phyloP scores from a whole-genome alignment of 2,329 filamentous ascomycete species.

The Chaetomium olivaceum region DNA sequence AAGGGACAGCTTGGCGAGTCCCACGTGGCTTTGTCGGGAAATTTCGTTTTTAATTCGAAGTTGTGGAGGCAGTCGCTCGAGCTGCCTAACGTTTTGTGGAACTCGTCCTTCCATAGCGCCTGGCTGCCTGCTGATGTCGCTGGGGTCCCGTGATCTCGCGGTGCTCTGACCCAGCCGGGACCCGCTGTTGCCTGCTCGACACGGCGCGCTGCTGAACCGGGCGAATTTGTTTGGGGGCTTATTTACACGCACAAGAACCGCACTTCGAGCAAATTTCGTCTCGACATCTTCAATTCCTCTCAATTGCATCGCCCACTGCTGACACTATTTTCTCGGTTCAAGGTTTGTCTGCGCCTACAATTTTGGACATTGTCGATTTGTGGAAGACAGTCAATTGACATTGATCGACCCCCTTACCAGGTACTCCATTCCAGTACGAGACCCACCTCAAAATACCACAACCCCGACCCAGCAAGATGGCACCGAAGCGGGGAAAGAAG shows the following conservation, averaged over 20 bases:
- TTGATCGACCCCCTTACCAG: not conserved
- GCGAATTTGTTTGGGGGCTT: slow-evolving; percentile 2
- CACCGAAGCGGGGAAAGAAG: slow-evolving; percentile 30
- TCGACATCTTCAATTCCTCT: not conserved
- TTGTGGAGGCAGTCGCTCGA: not conserved
- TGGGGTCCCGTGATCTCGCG: slow-evolving; percentile 27
- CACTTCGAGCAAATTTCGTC: not conserved
- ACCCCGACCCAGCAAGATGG: slow-evolving; percentile 23
- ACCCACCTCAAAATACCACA: not conserved
- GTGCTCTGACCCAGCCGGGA: slow-evolving; percentile 1
- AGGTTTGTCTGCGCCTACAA: too few relatives aligned
- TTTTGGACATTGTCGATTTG: not conserved
- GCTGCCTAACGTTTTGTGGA: slow-evolving; percentile 18
- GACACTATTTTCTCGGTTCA: not conserved
- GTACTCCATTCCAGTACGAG: not conserved
- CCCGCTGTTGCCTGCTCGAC: slow-evolving; percentile 31
- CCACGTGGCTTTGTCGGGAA: not conserved
- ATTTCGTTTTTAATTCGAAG: not conserved
- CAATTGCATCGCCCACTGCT: not conserved
- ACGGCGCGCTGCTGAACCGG: slow-evolving; percentile 11
- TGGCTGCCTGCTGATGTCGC: slow-evolving; percentile 20
- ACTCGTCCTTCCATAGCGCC: slow-evolving; percentile 2
- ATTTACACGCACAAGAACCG: not conserved
- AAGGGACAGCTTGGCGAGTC: not conserved
- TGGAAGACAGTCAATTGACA: slow-evolving; percentile 1